phyloP scores from a whole-genome alignment of 441 rosid species.

The Macaranga tanarius region DNA sequence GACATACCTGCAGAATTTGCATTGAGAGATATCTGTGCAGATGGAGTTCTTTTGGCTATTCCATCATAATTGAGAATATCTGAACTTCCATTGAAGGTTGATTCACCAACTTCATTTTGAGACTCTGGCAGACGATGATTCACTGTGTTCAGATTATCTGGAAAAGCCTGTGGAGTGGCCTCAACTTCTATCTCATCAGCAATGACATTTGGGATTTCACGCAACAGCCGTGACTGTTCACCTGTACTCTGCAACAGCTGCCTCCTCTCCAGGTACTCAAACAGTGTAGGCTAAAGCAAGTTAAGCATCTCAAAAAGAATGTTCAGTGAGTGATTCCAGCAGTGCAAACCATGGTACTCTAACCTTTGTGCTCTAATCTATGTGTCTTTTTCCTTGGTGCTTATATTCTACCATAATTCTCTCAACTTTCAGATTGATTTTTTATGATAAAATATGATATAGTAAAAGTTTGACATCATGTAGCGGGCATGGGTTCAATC shows the following conservation, averaged over 20 bases:
- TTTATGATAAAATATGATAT: too few species aligned
- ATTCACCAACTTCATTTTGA: neutral
- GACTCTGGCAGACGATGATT: slow-evolving; percentile 30
- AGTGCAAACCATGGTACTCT: neutral
- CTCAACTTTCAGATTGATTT: too few species aligned
- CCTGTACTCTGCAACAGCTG: slow-evolving; percentile 61
- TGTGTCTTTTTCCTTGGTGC: too few species aligned
- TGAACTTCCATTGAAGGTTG: slow-evolving; percentile 29
- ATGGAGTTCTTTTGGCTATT: slow-evolving; percentile 28
- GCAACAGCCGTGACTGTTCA: slow-evolving; percentile 61
- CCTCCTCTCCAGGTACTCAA: slow-evolving; percentile 73
- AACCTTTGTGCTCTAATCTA: too few species aligned
- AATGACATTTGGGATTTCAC: slow-evolving; percentile 62
- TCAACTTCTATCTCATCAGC: slow-evolving; percentile 55
- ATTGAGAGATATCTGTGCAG: slow-evolving; percentile 30
- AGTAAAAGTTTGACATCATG: neutral
- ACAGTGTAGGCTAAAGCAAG: slow-evolving; percentile 48
- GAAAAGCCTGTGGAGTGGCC: slow-evolving; percentile 30
- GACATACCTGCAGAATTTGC: slow-evolving; percentile 41
- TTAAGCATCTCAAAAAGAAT: slow-evolving; percentile 49
- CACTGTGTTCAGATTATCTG: slow-evolving; percentile 34
- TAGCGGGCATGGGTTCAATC: too few species aligned
- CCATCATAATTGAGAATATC: slow-evolving; percentile 31
- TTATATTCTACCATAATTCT: too few species aligned
- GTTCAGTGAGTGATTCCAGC: neutral